phyloP scores from a whole-genome alignment of 1,139 yeast genomes.

The Hyphopichia pseudoburtonii region DNA sequence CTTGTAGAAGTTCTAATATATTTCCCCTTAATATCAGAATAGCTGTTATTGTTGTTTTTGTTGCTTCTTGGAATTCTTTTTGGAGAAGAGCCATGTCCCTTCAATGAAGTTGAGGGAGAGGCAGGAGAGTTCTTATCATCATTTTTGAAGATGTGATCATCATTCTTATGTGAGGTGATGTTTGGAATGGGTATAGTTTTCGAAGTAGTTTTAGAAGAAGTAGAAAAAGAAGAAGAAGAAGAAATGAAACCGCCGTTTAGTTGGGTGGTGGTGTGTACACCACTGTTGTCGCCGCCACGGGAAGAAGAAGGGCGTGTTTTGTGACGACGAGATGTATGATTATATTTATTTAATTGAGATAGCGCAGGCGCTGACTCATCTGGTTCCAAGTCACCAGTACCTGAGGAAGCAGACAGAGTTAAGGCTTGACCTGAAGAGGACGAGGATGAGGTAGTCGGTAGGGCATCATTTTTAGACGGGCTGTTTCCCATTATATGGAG shows the following conservation, averaged over 20 bases:
- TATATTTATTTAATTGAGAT: constrained; percentile 25
- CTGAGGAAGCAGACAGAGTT: constrained; percentile 17
- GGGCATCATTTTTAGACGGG: constrained; percentile 57
- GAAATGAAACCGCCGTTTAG: constrained; percentile 1
- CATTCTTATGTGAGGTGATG: too few relatives aligned
- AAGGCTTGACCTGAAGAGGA: constrained; percentile 7
- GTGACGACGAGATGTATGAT: background rate
- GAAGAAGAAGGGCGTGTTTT: background rate
- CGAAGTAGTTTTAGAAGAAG: background rate
- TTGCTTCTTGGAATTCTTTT: constrained; percentile 7
- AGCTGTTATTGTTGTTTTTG: constrained; percentile 12
- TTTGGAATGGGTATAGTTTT: constrained; percentile 2
- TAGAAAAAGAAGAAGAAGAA: constrained; percentile 46
- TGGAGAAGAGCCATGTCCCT: constrained; percentile 5
- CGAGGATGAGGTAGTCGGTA: constrained; percentile 37
- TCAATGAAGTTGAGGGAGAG: constrained; percentile 2
- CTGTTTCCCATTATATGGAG: constrained; percentile 51
- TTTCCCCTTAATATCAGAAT: constrained; percentile 6
- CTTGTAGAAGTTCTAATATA: constrained; percentile 2
- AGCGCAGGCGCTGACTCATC: constrained; percentile 50
- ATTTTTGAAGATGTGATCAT: too few relatives aligned
- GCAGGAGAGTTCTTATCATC: too few relatives aligned
- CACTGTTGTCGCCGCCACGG: background rate
- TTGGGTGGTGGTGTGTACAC: background rate
- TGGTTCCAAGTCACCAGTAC: constrained; percentile 39